phyloP scores from a whole-genome alignment of 2,329 filamentous ascomycete genomes.

The Botrytis medusae region DNA sequence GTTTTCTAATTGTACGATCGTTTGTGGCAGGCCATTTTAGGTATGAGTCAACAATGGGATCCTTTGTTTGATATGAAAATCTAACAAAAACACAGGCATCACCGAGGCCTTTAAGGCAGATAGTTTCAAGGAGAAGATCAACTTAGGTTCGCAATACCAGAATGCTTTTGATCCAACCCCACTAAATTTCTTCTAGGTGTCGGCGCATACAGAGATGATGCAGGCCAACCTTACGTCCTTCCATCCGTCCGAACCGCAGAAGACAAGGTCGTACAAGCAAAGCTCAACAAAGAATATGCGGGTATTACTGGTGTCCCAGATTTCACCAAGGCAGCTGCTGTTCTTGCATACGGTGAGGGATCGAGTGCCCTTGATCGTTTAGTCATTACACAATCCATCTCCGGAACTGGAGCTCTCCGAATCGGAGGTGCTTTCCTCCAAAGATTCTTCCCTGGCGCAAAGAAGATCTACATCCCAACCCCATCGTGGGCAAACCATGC shows the following conservation, averaged over 20 bases:
- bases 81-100: conserved; percentile 60
- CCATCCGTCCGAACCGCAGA: conserved; percentile 90
- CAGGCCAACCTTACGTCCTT: conserved; percentile 96
- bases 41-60: conserved; percentile 48
- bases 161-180: conserved; percentile 17
- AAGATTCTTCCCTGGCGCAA: conserved; percentile 85
- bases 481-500: conserved; percentile 99
- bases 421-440: conserved; percentile 92
- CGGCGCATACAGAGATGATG: conserved; percentile 96
- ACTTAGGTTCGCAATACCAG: conserved; percentile 67
- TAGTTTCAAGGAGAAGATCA: conserved; percentile 92
- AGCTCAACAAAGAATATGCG: conserved; percentile 95
- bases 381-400: conserved; percentile 96
- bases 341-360: conserved; percentile 84
- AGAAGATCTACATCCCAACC: conserved; percentile 94
- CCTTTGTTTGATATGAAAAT: conserved; percentile 26
- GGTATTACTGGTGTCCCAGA: conserved; percentile 94
- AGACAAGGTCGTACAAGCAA: conserved; percentile 74
- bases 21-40: conserved; percentile 67
- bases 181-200: conserved; percentile 61
- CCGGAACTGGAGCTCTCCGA: conserved; percentile 91
- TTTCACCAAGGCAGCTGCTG: conserved; percentile 88
- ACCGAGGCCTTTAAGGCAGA: conserved; percentile 99
- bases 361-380: conserved; percentile 75
- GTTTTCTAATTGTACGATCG: conserved; percentile 34